A percentile compares a stretch with the other conserved stretches of the same genome.
Conservation (phyloP, 164 flowering plant genomes). For the Magnolia changhungtana region DNA sequence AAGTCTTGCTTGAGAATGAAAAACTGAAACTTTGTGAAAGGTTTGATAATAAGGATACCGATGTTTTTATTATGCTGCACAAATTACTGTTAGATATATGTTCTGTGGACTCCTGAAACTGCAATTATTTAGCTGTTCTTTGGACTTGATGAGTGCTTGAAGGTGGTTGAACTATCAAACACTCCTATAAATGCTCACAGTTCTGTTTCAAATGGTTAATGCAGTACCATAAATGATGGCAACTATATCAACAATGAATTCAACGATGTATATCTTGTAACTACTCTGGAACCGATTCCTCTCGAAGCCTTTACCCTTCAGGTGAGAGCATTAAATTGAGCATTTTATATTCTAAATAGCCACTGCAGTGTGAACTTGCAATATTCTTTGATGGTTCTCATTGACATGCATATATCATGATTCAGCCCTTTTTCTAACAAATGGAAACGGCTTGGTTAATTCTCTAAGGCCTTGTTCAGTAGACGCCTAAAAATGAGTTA, state of each 20-base stretch:
- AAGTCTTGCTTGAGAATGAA: too few species aligned
- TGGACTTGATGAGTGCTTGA: not conserved
- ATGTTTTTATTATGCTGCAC: not conserved
- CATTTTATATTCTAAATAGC: not conserved
- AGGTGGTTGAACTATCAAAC: not conserved
- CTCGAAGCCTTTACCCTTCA: conserved; percentile 90
- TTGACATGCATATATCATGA: not conserved
- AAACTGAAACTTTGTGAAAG: too few species aligned
- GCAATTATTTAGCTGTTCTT: not conserved
- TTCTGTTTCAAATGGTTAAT: conserved; percentile 16
- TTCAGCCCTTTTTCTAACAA: too few species aligned
- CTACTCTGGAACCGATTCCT: conserved; percentile 83
- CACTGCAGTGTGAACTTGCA: too few species aligned
- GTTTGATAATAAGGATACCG: too few species aligned
- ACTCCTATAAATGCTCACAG: not conserved
- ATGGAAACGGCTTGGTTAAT: too few species aligned
- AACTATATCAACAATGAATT: conserved; percentile 79
- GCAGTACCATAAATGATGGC: conserved; percentile 85
- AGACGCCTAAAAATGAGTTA: too few species aligned
- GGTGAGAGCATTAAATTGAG: conserved; percentile 39
- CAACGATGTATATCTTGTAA: conserved; percentile 82
- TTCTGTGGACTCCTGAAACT: not conserved
- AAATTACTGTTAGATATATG: not conserved
- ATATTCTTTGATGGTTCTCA: not conserved
- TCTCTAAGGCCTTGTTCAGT: too few species aligned